phyloP scores from a whole-genome alignment of 2,329 filamentous ascomycete genomes.

The Fusarium nodosum region DNA sequence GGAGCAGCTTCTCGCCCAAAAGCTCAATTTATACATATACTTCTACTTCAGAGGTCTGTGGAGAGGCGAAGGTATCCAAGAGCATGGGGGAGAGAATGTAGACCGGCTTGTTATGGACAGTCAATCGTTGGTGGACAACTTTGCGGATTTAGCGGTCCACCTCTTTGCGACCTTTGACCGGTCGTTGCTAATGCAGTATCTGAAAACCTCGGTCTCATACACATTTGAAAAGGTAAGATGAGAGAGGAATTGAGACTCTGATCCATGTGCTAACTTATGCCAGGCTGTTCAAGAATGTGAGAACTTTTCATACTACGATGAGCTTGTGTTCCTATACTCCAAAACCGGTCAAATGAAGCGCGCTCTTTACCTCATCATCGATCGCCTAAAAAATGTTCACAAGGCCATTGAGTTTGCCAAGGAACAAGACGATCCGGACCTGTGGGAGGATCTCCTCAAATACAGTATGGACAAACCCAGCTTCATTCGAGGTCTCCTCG shows the following conservation, averaged over 20 bases:
- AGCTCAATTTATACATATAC: constrained; percentile 82
- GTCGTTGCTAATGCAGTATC: constrained; percentile 84
- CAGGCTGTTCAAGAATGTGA: constrained; percentile 84
- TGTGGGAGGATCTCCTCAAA: constrained; percentile 94
- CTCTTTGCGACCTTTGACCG: constrained; percentile 90
- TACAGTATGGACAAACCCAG: constrained; percentile 98
- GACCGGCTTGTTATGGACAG: constrained; percentile 71
- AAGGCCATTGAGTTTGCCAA: constrained; percentile 96
- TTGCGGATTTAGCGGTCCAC: constrained; percentile 87
- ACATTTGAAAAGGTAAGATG: constrained; percentile 78
- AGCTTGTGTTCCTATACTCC: constrained; percentile 95
- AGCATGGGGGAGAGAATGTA: constrained; percentile 66
- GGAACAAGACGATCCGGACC: constrained; percentile 88
- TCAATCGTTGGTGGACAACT: constrained; percentile 81
- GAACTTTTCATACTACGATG: constrained; percentile 82
- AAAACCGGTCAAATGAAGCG: constrained; percentile 95
- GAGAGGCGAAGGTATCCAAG: constrained; percentile 76
- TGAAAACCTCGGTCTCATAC: constrained; percentile 87
- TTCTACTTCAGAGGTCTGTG: constrained; percentile 93
- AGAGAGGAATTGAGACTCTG: neutral
- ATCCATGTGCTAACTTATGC: constrained; percentile 23
- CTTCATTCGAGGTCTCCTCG: constrained; percentile 91
- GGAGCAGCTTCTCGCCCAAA: constrained; percentile 77
- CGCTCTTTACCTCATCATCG: constrained; percentile 92
- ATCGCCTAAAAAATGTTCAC: constrained; percentile 89